These are phyloP conservation scores for Xylaria sp. DNA, from an alignment of 2,329 filamentous ascomycete genomes.

Conservation along the genomic window DNA sequence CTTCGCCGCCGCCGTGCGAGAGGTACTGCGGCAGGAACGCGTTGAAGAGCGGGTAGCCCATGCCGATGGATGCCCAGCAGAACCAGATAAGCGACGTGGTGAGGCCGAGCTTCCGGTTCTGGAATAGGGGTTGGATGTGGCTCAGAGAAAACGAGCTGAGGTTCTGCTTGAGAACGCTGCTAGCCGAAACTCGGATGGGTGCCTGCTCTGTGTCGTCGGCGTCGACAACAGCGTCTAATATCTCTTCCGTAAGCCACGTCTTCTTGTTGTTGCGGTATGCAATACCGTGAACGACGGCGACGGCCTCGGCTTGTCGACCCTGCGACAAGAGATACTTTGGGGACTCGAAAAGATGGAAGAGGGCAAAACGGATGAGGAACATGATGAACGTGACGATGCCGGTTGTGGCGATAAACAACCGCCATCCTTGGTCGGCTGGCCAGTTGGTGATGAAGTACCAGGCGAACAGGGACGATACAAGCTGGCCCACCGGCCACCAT, in stretches of 20 bases:
- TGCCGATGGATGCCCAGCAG: conserved; percentile 81
- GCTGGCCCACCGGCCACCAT: conserved; percentile 86
- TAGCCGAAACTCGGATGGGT: conserved; percentile 38
- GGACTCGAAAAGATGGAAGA: conserved; percentile 84
- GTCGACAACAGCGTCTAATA: conserved; percentile 62
- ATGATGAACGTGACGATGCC: conserved; percentile 76
- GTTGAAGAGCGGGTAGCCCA: conserved; percentile 89
- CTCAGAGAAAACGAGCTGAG: conserved; percentile 70
- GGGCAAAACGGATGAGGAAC: conserved; percentile 78
- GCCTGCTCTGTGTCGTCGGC: conserved; percentile 41
- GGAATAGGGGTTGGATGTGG: conserved; percentile 70
- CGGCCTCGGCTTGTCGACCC: conserved; percentile 78
- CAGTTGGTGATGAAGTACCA: conserved; percentile 78
- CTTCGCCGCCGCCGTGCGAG: conserved; percentile 57
- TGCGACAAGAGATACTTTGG: conserved; percentile 81
- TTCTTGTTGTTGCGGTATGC: conserved; percentile 72
- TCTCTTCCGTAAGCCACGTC: conserved; percentile 78
- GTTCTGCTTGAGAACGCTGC: conserved; percentile 59
- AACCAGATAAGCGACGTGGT: conserved; percentile 71
- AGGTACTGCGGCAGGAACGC: conserved; percentile 90
- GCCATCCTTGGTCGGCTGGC: conserved; percentile 75
- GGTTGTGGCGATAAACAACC: conserved; percentile 73
- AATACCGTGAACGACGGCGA: conserved; percentile 79
- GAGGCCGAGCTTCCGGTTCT: conserved; percentile 55
- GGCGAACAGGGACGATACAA: conserved; percentile 72